Percentiles rank a stretch among this genome's conserved stretches.
Conservation (phyloP, 768 basidiomycete species). For the Phaeotremella fagi region DNA sequence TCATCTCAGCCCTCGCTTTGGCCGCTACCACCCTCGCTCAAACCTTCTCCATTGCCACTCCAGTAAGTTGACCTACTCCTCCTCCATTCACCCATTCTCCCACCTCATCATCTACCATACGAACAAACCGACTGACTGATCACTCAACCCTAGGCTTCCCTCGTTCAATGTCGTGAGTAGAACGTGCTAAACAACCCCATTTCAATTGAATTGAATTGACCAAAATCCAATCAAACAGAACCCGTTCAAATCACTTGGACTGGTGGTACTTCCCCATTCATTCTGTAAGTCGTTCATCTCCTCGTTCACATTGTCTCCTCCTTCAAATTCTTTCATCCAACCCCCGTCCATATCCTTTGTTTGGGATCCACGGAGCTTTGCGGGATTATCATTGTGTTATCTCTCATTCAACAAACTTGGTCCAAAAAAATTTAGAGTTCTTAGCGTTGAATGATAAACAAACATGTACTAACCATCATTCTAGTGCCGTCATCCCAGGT, state of each 20-base stretch:
- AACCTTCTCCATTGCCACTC: constrained; percentile 40
- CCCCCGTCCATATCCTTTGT: background rate
- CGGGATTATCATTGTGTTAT: too few relatives aligned
- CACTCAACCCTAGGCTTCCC: constrained; percentile 20
- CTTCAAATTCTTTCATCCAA: background rate
- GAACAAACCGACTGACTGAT: constrained; percentile 8
- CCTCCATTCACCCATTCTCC: background rate
- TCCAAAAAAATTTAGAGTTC: too few relatives aligned
- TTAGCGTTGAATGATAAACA: too few relatives aligned
- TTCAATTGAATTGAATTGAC: background rate
- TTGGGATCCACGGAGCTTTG: too few relatives aligned
- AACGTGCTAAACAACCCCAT: background rate
- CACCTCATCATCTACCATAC: constrained; percentile 2
- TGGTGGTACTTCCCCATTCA: constrained; percentile 41
- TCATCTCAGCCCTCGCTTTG: constrained; percentile 18
- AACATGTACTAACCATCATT: too few relatives aligned
- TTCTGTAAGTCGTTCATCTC: constrained; percentile 36
- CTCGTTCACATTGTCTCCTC: background rate
- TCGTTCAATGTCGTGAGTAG: constrained; percentile 41
- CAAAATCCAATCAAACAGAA: constrained; percentile 8
- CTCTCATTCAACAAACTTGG: too few relatives aligned
- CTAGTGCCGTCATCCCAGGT: constrained; percentile 51
- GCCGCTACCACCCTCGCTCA: constrained; percentile 38
- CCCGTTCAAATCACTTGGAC: constrained; percentile 34
- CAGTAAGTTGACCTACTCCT: constrained; percentile 24